Evolutionary conservation across 306 rosid species (phyloP), one percentile per base, ranked within the genome.

Genomic region (Casuarina equisetifolia): DNA sequence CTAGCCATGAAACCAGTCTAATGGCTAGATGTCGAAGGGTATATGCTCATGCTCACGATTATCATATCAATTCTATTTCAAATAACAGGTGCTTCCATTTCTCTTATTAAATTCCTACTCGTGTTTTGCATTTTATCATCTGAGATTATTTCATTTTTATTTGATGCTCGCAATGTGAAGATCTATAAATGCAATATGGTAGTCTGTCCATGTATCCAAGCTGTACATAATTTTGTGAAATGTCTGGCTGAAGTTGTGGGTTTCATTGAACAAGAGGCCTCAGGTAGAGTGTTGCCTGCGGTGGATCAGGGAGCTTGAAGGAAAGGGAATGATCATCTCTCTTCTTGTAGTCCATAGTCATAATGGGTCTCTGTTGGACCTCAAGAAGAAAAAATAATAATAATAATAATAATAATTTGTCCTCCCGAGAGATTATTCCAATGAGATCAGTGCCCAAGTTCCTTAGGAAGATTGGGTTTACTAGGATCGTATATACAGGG

Each of bases 1-100:
- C 90, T 74, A 91, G 91, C 92, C 86, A 89, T 25, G 99, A 96
- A 84, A 91, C 96, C 72, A 96, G 90, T 83, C 82, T 85, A 72
- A 49, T 85, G 63, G 99, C 99, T 67, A 92, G 99, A 83, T 96
- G 98, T 79, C 97, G 99, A 62, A 87, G 99, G 85, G 97, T 96
- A 57, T 96, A 92, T 73, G 99, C 98, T 70, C 99, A 96, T 83
- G 99, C 99, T 52, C 99, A 96, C 87, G 99, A 96, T 82, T 96
- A 96, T 82, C 99, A 96, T 83, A 96, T 96, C 79, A 96, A 96
- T 84, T 96, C 99, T 52, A 96, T 96, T 78, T 96, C 99, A 39
- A 96, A 90, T 80, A 96, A 96, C 94, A 96, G 99, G 99, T 95
- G 88, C 66, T 52, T 49, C 68, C 55, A 80, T 81, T 71, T 82